Conservation (phyloP, 202 grass and related monocot genomes). For the Brachypodium distachyon region DNA sequence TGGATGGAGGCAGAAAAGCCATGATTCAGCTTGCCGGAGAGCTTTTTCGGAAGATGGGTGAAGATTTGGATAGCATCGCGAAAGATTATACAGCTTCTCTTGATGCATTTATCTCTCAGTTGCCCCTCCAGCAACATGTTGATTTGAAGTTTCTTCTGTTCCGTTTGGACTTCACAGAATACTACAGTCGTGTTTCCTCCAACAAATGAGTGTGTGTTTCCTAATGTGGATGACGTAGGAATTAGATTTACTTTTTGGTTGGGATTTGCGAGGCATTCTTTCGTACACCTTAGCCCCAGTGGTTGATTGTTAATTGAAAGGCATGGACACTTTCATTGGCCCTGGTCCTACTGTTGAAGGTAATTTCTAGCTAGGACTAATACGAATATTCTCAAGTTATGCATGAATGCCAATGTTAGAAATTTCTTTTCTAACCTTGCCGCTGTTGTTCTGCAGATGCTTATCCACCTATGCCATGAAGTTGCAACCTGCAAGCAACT, state of each 20-base stretch:
- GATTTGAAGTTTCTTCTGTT: conserved; percentile 92
- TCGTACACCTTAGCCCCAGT: not conserved
- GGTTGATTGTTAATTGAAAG: conserved; percentile 16
- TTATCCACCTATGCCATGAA: conserved; percentile 10
- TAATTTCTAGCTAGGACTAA: not conserved
- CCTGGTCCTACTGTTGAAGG: not conserved
- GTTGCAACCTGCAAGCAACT: not conserved
- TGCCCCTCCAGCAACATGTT: conserved; percentile 88
- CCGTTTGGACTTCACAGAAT: conserved; percentile 89
- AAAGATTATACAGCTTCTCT: conserved; percentile 88
- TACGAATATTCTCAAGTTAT: not conserved
- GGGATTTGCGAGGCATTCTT: not conserved
- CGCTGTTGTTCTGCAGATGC: not conserved
- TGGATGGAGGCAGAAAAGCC: conserved; percentile 68
- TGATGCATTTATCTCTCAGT: conserved; percentile 79
- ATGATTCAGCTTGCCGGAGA: conserved; percentile 68
- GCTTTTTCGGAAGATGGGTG: conserved; percentile 79
- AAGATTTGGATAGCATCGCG: conserved; percentile 81
- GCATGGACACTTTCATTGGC: not conserved
- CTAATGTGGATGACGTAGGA: conserved; percentile 15
- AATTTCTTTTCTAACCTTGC: not conserved
- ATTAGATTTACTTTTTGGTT: conserved; percentile 9
- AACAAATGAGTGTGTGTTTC: conserved; percentile 41
- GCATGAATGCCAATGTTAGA: not conserved
- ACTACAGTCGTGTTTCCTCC: conserved; percentile 55